Evolutionary conservation across 2,329 filamentous ascomycete species (phyloP), one percentile per base, ranked within the genome.

Genomic region (Parafenestella ontariensis): DNA sequence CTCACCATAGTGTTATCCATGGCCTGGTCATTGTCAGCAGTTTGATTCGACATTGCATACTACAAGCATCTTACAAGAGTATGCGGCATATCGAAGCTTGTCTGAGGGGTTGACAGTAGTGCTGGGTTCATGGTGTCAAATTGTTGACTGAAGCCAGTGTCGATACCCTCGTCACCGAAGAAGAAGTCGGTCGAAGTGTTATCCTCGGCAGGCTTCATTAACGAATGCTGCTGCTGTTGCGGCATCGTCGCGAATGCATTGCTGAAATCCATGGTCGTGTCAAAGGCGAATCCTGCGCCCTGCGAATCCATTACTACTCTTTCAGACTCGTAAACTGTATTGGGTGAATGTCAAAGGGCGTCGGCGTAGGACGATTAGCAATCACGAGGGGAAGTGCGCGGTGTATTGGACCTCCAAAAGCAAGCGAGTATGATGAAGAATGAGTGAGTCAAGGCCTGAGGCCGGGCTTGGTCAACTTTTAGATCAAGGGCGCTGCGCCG

Each of bases 151-250:
- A 56, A 43, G 26, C 24, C n/a, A 10, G 71, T 73, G 46, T 74
- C 70, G 58, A 74, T 71, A 21, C 62, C 71, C 64, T 75, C 72
- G 57, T 74, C 71, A 61, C 58, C 62, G 40, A 67, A 69, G 57
- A 68, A 69, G 61, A 70, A 68, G 59, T 57, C 58, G 46, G 51
- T 40, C 44, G 66, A 66, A 54, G 71, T 74, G 54, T 71, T 66
- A 72, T 60, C 70, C 64, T 70, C 63, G 28, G 29, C 52, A 21
- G 65, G 59, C 65, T 73, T 73, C 61, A 56, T 57, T 53, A 64
- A 70, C 46, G 63, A 43, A 43, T 55, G 53, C 47, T 55, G 52
- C 47, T 59, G 55, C 45, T 55, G 53, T 51, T 59, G 55, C 50
- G 64, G 53, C 59, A 65, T 65, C 42, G 59, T 66, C 43, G 59